Conservation (phyloP, 768 basidiomycete species). For the Leccinum barrowsii region DNA sequence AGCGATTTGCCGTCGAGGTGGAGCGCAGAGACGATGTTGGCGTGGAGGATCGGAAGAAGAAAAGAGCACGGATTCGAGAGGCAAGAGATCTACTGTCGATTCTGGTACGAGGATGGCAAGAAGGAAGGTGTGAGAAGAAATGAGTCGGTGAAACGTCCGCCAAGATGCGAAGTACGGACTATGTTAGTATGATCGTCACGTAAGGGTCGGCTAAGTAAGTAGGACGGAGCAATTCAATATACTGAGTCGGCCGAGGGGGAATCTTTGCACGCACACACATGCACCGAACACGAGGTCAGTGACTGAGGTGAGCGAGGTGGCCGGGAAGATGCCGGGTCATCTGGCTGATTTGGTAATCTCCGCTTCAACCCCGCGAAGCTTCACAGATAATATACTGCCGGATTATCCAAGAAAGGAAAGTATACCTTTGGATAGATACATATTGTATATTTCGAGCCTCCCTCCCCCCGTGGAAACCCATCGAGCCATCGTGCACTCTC, state of each 20-base stretch:
- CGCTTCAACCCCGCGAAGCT: conserved; percentile 25
- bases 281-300: conserved; percentile 14
- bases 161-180: neutral
- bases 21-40: neutral
- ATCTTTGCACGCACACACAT: conserved; percentile 2
- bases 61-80: conserved; percentile 5
- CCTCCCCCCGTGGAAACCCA: conserved; percentile 15
- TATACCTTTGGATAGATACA: conserved; percentile 6
- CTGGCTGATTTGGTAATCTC: neutral
- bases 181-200: neutral
- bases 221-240: neutral
- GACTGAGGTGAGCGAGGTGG: conserved; percentile 1
- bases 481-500: conserved; percentile 13
- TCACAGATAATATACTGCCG: conserved; percentile 12
- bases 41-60: conserved; percentile 19
- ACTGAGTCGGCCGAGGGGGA: conserved; percentile 6
- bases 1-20: neutral
- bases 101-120: neutral
- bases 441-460: conserved; percentile 12
- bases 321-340: conserved; percentile 8
- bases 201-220: neutral
- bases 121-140: conserved; percentile 13
- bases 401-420: conserved; percentile 25
- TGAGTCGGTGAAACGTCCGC: neutral
- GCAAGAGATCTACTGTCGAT: neutral